Evolutionary conservation across 352 stramenopile genomes (phyloP).

Genomic region (Aphanomyces astaci): DNA sequence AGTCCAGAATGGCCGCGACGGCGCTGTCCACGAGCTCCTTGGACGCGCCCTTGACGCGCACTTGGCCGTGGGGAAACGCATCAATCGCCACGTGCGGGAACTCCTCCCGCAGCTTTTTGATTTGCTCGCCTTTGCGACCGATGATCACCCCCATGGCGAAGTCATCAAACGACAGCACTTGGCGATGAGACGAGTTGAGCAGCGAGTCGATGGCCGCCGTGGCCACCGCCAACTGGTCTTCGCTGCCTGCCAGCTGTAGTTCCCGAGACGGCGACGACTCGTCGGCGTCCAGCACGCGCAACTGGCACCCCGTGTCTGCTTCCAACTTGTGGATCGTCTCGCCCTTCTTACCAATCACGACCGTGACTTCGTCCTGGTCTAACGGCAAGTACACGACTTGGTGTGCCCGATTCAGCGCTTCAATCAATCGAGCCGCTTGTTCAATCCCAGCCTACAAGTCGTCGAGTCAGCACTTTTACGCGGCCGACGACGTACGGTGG

Average conservation of each 20-base stretch:
- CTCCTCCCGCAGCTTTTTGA: slow-evolving; percentile 53
- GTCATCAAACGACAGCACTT: slow-evolving; percentile 62
- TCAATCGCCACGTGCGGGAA: slow-evolving; percentile 61
- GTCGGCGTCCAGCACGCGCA: slow-evolving; percentile 40
- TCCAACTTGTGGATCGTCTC: slow-evolving; percentile 67
- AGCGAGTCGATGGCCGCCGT: slow-evolving; percentile 49
- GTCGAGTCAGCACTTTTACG: neutral
- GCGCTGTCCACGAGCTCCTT: slow-evolving; percentile 49
- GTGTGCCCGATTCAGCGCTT: slow-evolving; percentile 51
- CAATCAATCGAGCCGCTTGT: slow-evolving; percentile 27
- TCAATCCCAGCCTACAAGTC: slow-evolving; percentile 5
- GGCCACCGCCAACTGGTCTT: slow-evolving; percentile 48
- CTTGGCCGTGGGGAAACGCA: slow-evolving; percentile 56
- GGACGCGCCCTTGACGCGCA: slow-evolving; percentile 56
- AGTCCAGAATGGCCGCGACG: slow-evolving; percentile 53
- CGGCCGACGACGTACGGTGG: slow-evolving; percentile 13
- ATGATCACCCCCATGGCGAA: slow-evolving; percentile 68
- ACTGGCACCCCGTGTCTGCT: slow-evolving; percentile 47
- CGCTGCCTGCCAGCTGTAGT: slow-evolving; percentile 64
- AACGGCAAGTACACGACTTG: slow-evolving; percentile 59
- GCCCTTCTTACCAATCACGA: slow-evolving; percentile 70
- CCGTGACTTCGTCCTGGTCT: slow-evolving; percentile 67
- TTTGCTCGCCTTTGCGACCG: slow-evolving; percentile 73
- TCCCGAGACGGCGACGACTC: slow-evolving; percentile 32
- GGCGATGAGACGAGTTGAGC: slow-evolving; percentile 66